These are phyloP conservation scores for Lycium barbarum DNA, from an alignment of 257 asterid genomes.

Conservation along the genomic window DNA sequence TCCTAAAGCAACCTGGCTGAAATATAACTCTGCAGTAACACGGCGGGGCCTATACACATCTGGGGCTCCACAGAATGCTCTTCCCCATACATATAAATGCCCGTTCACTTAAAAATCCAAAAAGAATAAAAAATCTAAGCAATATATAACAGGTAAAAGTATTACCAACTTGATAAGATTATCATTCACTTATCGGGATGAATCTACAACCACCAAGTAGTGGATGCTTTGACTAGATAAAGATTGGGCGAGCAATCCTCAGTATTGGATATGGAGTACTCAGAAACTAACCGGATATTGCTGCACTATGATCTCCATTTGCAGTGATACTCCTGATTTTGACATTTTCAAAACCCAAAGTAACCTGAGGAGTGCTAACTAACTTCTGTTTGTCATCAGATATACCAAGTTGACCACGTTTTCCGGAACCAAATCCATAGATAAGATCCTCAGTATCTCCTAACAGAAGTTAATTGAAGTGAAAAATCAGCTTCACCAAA, in stretches of 20 bases:
- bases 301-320: conserved; percentile 98
- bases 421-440: conserved; percentile 87
- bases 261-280: not conserved
- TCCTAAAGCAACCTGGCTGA: conserved; percentile 71
- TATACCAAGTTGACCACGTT: conserved; percentile 89
- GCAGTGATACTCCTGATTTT: conserved; percentile 52
- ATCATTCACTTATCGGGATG: not conserved
- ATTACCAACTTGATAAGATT: conserved; percentile 12
- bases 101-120: conserved; percentile 56
- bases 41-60: conserved; percentile 53
- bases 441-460: conserved; percentile 56
- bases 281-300: conserved; percentile 63
- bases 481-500: not conserved
- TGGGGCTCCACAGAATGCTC: conserved; percentile 64
- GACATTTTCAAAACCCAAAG: conserved; percentile 59
- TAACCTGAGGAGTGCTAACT: conserved; percentile 61
- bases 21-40: conserved; percentile 39
- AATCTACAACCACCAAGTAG: conserved; percentile 21
- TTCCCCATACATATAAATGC: conserved; percentile 81
- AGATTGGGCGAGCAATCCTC: not conserved
- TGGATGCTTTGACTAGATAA: not conserved
- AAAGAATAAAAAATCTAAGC: not conserved
- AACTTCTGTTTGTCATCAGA: conserved; percentile 61
- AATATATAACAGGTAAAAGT: conserved; percentile 1
- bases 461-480: conserved; percentile 27